These are phyloP conservation scores for Tripterygium wilfordii DNA, from an alignment of 177 flowering plant genomes.

Conservation along the genomic window DNA sequence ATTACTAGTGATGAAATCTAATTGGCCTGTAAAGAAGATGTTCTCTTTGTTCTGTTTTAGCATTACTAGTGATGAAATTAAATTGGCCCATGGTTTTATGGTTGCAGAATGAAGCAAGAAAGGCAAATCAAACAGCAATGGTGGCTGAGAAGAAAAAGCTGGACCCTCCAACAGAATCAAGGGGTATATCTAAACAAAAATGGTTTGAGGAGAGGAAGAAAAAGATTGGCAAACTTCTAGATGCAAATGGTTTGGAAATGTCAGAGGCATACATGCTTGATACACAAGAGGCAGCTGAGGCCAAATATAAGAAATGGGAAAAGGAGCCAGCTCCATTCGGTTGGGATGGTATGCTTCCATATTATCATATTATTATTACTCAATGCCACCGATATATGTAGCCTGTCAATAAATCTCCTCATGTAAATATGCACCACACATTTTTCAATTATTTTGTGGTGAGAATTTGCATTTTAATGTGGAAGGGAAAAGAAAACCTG, in stretches of 20 bases:
- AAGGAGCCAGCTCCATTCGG: constrained; percentile 96
- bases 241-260: constrained; percentile 92
- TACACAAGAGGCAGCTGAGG: constrained; percentile 81
- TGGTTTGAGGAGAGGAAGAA: constrained; percentile 95
- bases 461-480: too few relatives aligned
- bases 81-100: background rate
- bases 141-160: constrained; percentile 82
- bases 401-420: too few relatives aligned
- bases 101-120: constrained; percentile 84
- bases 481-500: too few relatives aligned
- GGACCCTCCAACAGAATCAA: constrained; percentile 79
- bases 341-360: constrained; percentile 76
- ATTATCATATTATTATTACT: background rate
- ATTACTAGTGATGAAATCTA: too few relatives aligned
- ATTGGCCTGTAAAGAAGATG: too few relatives aligned
- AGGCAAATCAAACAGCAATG: constrained; percentile 85
- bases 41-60: too few relatives aligned
- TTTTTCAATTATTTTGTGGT: too few relatives aligned
- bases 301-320: constrained; percentile 94
- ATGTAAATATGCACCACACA: too few relatives aligned
- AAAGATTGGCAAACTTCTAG: constrained; percentile 86
- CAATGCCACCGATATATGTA: too few relatives aligned
- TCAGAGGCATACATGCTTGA: constrained; percentile 85
- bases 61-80: background rate
- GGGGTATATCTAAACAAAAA: constrained; percentile 94